Conservation (phyloP, 2,329 filamentous ascomycete genomes). For the Fusarium sp. region DNA sequence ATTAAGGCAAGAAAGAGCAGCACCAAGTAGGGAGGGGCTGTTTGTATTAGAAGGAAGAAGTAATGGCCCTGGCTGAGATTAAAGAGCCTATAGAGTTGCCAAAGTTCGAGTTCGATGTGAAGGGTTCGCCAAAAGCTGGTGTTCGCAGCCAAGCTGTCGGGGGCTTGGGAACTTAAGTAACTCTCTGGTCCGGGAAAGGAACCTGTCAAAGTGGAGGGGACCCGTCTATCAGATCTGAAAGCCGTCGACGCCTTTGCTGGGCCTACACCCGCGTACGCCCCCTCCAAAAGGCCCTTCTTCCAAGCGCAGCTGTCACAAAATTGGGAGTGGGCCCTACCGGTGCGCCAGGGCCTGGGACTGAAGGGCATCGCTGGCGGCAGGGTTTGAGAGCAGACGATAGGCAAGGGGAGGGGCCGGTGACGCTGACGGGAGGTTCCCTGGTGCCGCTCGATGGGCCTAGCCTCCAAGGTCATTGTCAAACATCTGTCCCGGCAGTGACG, state of each 20-base stretch:
- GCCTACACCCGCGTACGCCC: slow-evolving; percentile 38
- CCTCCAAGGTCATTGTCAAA: slow-evolving; percentile 31
- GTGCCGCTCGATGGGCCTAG: slow-evolving; percentile 37
- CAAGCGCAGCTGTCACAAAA: slow-evolving; percentile 46
- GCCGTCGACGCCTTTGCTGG: slow-evolving; percentile 38
- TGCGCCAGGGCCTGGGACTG: slow-evolving; percentile 43
- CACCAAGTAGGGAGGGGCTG: slow-evolving; percentile 9
- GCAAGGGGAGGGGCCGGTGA: slow-evolving; percentile 35
- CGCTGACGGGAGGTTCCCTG: slow-evolving; percentile 41
- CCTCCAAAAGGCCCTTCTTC: slow-evolving; percentile 34
- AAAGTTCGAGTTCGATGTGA: slow-evolving; percentile 29
- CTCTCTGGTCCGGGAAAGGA: slow-evolving; percentile 43
- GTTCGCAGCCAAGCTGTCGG: slow-evolving; percentile 37
- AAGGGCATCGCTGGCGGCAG: slow-evolving; percentile 37
- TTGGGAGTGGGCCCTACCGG: slow-evolving; percentile 37
- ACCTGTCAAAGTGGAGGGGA: slow-evolving; percentile 45
- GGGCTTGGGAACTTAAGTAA: slow-evolving; percentile 48
- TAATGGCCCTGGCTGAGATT: slow-evolving; percentile 20
- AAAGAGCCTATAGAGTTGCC: slow-evolving; percentile 23
- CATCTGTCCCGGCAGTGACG: slow-evolving; percentile 43
- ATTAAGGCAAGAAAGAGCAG: slow-evolving; percentile 18
- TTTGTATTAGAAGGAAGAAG: slow-evolving; percentile 19
- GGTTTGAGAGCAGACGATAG: slow-evolving; percentile 32
- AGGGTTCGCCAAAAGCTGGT: slow-evolving; percentile 34
- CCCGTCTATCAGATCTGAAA: slow-evolving; percentile 47